Percentiles rank a stretch among this genome's conserved stretches.
phyloP scores from a whole-genome alignment of 148 eudicot genomes.

The Rhododendron vialii region DNA sequence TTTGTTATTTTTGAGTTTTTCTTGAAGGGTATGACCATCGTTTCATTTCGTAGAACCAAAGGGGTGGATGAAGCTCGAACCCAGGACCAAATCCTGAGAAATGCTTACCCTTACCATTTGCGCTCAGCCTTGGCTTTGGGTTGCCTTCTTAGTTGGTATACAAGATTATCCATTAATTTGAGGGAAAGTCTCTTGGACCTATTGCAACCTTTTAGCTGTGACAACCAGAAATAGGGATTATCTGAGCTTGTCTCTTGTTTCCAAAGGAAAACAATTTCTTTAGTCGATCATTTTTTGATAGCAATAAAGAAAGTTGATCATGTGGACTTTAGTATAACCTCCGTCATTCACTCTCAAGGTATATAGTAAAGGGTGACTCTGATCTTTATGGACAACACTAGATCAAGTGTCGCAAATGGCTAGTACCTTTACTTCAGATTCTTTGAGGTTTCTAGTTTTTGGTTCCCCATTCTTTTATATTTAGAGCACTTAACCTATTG shows the following conservation, averaged over 20 bases:
- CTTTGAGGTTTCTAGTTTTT: background rate
- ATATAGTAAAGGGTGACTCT: background rate
- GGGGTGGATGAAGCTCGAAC: background rate
- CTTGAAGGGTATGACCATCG: background rate
- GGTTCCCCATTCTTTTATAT: background rate
- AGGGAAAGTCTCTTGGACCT: background rate
- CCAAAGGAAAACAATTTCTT: background rate
- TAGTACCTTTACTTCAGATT: background rate
- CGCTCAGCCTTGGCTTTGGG: background rate
- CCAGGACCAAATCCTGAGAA: background rate
- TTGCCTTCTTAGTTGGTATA: too few relatives aligned
- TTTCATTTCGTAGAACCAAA: background rate
- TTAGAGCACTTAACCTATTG: background rate
- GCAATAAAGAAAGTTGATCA: background rate
- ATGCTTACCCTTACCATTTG: too few relatives aligned
- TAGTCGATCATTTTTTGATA: background rate
- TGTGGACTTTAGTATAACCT: background rate
- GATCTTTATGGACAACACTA: background rate
- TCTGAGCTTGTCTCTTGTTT: background rate
- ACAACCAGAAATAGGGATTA: background rate
- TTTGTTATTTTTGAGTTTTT: background rate
- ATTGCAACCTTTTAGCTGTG: background rate
- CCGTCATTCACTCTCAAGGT: background rate
- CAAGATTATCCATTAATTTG: background rate
- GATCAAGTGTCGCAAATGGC: background rate